These are phyloP conservation scores for Cyphellophora europaea DNA, from an alignment of 2,329 filamentous ascomycete genomes.

Conservation along the genomic window DNA sequence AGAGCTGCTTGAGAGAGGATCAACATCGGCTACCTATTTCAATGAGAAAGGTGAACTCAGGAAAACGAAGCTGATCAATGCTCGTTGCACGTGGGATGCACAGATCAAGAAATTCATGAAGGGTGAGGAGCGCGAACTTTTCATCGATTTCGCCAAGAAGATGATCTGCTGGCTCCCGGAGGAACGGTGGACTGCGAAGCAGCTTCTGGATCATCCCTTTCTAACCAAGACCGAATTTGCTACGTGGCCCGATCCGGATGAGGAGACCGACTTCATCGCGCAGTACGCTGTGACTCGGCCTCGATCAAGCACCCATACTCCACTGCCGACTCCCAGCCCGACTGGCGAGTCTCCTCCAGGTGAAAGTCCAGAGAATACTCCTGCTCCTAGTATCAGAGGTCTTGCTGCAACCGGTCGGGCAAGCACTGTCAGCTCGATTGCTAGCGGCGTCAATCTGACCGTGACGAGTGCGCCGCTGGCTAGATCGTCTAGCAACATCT, in stretches of 20 bases:
- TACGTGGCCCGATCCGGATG: not conserved
- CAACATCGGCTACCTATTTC: constrained; percentile 23
- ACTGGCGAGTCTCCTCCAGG: not conserved
- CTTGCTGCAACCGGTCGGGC: not conserved
- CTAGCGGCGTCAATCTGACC: not conserved
- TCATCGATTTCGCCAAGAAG: constrained; percentile 24
- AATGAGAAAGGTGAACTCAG: constrained; percentile 15
- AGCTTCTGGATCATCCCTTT: constrained; percentile 28
- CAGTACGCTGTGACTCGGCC: constrained; percentile 1
- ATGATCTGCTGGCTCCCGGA: constrained; percentile 29
- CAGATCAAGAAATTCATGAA: constrained; percentile 19
- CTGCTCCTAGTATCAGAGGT: not conserved
- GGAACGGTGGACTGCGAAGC: constrained; percentile 26
- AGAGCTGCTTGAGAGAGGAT: constrained; percentile 24
- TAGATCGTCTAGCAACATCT: not conserved
- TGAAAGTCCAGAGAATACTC: constrained; percentile 1
- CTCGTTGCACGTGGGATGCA: constrained; percentile 13
- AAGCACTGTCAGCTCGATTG: not conserved
- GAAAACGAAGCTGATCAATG: constrained; percentile 12
- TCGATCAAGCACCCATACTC: not conserved
- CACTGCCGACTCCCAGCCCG: not conserved
- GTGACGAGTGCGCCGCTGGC: not conserved
- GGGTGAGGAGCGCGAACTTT: constrained; percentile 22
- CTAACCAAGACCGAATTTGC: constrained; percentile 14
- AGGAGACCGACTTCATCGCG: constrained; percentile 1